Base-by-base conservation (phyloP, 345 rosid species). In the Alliaria petiolata region DNA sequence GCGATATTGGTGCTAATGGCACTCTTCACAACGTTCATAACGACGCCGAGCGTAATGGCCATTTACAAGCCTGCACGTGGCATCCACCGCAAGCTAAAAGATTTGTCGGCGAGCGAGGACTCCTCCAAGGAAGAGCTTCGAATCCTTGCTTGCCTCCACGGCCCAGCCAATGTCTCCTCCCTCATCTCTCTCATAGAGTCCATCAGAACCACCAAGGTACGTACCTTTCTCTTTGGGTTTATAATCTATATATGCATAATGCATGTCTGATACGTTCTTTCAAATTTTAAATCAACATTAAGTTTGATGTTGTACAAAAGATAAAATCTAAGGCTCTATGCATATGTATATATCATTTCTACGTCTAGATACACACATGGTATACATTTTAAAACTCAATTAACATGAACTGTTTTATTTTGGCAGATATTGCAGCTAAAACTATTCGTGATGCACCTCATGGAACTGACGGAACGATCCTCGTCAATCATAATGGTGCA, bases 1-100 rank as follows among this genome's bases (percentile, higher is more conserved):
- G 95, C 96, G 2, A 89, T 89, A 55, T 36, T 92, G 13, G 93
- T 89, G 12, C 80, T 92, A 9, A 92, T 92, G 96, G 96, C 96
- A 31, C 84, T 92, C 31, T 82, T 92, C 74, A 92, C 96, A 57
- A 89, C 96, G 73, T 92, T 92, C 85, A 75, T 92, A 59, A 88
- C 96, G 22, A 88, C 95, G 11, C 95, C 95, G 28, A 75, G 68
- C 0, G 91, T 89, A 11, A 83, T 88, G 92, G 89, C 91, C 28
- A 77, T 87, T 57, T 88, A 86, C 81, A 83, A 86, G 53, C 91
- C 89, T 0, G 84, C 86, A 25, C 86, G 93, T 6, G 43, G 62
- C 47, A 71, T 78, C 6, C 88, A 61, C 75, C 86, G 89, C 25
- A 89, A 85, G 65, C 70, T 85, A 33, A 69, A 82, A 0, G 88